Evolutionary conservation across 495 filamentous ascomycete genomes (phyloP), one percentile per base, ranked within the genome.

Genomic region (Aspergillus nanangensis): DNA sequence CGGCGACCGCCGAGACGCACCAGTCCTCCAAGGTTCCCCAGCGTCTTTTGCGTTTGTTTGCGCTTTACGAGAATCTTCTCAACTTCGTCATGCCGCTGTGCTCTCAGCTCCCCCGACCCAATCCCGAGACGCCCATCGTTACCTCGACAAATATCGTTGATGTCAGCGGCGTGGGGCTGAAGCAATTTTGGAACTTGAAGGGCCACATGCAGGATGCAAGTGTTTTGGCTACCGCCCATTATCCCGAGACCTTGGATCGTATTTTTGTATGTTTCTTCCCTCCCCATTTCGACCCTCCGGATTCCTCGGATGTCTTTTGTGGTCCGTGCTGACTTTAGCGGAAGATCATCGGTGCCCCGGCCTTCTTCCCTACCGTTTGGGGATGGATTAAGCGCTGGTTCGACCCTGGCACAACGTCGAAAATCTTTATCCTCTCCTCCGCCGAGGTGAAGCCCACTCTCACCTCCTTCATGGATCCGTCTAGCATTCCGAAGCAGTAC

Each of bases 361-460:
- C 80, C 34, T 96, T 94, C 76, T 96, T 96, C 70, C 87, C 87
- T 22, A 94, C 90, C 9, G 87, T 96, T 41, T 95, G 90, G 90
- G 79, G 86, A 51, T 95, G 90, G 90, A 84, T 94, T 66, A 94
- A 95, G 72, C 82, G 83, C 58, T 96, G 90, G 90, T 95, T 95
- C 60, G 90, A 96, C 67, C 90, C 90, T 20, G 85, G 86, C 46
- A 96, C 90, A 36, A 88, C 89, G 3, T 90, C 86, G 50, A 95
- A 96, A 68, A 95, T 96, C 57, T 92, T 95, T 61, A 90, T 96
- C 51, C 78, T 95, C 46, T 74, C 74, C 40, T 66, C 79, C 18
- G 55, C 75, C 24, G 83, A 93, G 62, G 80, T 93, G 42, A 72
- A 82, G 41, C 70, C 82, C 5, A 90, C 87, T 3, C 75, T 96